Conservation (phyloP, 2,329 filamentous ascomycete species). For the Colletotrichum sp. region DNA sequence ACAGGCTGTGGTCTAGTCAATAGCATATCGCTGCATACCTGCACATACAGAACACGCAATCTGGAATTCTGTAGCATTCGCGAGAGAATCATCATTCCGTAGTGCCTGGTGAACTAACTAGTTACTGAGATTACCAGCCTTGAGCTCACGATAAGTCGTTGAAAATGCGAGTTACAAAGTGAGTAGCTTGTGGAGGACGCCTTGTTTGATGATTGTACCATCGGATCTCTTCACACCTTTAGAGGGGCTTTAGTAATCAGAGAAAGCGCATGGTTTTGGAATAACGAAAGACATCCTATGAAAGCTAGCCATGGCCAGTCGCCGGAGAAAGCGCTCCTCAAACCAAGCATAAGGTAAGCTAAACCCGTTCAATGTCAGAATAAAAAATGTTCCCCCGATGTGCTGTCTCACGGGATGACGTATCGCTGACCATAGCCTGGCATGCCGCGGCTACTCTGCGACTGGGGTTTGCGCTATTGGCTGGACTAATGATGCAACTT, state of each 20-base stretch:
- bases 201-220: not conserved
- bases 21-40: too few species aligned
- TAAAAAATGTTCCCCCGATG: not conserved
- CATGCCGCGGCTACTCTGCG: not conserved
- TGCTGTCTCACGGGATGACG: not conserved
- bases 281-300: not conserved
- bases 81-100: too few species aligned
- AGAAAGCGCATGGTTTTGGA: not conserved
- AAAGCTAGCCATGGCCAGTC: not conserved
- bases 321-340: not conserved
- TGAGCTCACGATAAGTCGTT: too few species aligned
- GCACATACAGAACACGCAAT: too few species aligned
- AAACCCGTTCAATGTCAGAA: not conserved
- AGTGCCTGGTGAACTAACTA: too few species aligned
- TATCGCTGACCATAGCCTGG: not conserved
- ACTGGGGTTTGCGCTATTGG: not conserved
- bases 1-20: too few species aligned
- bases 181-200: not conserved
- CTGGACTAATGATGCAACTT: not conserved
- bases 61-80: too few species aligned
- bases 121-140: too few species aligned
- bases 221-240: not conserved
- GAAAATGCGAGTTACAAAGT: too few species aligned
- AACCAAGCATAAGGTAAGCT: not conserved
- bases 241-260: not conserved